Base-by-base conservation (phyloP, 495 filamentous ascomycete species). In the Penicillium canescens region DNA sequence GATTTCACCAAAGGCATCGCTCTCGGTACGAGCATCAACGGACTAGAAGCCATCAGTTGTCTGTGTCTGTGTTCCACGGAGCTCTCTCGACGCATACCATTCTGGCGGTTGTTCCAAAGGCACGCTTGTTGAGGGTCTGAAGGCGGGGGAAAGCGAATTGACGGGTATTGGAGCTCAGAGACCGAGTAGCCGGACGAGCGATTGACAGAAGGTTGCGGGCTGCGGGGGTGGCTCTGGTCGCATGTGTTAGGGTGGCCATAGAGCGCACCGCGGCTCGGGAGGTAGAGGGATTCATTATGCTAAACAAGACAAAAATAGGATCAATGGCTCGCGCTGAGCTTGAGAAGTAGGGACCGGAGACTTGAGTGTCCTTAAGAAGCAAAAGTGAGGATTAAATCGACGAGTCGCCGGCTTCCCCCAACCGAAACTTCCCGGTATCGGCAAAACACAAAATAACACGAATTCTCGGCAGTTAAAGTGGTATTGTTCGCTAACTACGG, bases 1-100 rank as follows among this genome's bases (percentile, higher is more conserved):
- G 70, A 98, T 86, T 72, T 96, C 93, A 68, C 94, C 94, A 74
- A 98, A 98, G 69, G 95, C 95, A 83, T 98, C 94, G 66, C 81
- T 91, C 77, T 98, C 94, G 62, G 86, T 89, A 78, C 94, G 77
- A 40, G 66, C 46, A 52, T 51, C 69, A 24, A 71, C 66, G 64
- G 74, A 71, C 75, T 78, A 62, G 46, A 49, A 28, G n/a, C 12
- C n/a, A 60, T 57, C 39, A 59, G 51, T 50, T 28, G 42, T 61
- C 38, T 50, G 14, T 52, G 51, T 38, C 45, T 8, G 31, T 33
- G 23, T 20, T 31, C 34, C 4, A 41, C 26, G 14, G 42, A 37
- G 6, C 40, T 14, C 3, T 6, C 26, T 62, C 51, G 5, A 41
- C 23, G 38, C 49, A 42, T 68, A 77, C 74, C 74, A 78, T 78